Evolutionary conservation across 179 eudicot species (phyloP), one percentile per base, ranked within the genome.

Genomic region (Spinacia oleracea): DNA sequence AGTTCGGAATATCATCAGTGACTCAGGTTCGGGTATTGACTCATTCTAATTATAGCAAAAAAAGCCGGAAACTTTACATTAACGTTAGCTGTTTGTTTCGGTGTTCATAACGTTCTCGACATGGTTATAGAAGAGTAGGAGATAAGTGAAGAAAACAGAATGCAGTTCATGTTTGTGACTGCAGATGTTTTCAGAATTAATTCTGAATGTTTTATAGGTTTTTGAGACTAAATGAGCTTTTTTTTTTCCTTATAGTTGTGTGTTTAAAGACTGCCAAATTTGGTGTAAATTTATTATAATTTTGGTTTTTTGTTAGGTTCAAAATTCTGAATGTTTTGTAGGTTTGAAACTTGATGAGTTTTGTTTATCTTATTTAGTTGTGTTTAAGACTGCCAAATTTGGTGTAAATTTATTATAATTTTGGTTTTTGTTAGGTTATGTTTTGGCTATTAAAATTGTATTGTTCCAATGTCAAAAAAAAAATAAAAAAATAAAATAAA

Each of bases 21-120:
- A 29, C 56, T 74, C 25, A 21, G 88, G 88, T 85, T 85, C 84
- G 88, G 86, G 88, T 80, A 85, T 83, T 85, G 88, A 85, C 86
- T 85, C 82, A 68, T 77, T 70, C 29, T 59, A 60, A 77, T n/a
- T n/a, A n/a, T 60, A 59, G 77, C 56, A 73, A 46, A 51, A 73
- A 46, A 51, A 67, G 86, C 65, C 23, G 25, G 31, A 70, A 73
- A 53, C 46, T 77, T 77, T 68, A 80, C 58, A 51, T 59, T 48
- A 31, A 38, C n/a, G 31, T 2, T 79, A 72, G 76, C 53, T 72
- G 69, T 60, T 65, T 63, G 55, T 51, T 43, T 55, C n/a, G n/a
- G 20, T 63, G 65, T 60, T 75, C 32, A 58, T 43, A 59, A 12
- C 40, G 78, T 75, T 59, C 62, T 80, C 11, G 27, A 29, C n/a